phyloP scores from a whole-genome alignment of 164 flowering plant species.

The Akebia trifoliata region DNA sequence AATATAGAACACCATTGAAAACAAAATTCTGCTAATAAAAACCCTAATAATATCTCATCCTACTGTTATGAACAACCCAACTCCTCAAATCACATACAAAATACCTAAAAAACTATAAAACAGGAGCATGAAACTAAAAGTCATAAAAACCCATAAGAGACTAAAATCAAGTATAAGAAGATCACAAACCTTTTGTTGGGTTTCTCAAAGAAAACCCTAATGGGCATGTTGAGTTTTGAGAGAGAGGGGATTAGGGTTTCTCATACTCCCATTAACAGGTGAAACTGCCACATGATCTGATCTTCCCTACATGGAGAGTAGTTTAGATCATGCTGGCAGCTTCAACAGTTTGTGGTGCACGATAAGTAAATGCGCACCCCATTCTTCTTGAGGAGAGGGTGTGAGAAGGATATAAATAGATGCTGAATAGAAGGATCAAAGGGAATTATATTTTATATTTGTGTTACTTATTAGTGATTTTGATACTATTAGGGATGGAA shows the following conservation, averaged over 20 bases:
- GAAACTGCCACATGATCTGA: constrained; percentile 81
- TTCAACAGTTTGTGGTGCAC: constrained; percentile 57
- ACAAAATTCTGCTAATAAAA: constrained; percentile 14
- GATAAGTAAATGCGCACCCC: constrained; percentile 1
- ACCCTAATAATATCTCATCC: constrained; percentile 12
- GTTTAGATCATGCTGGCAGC: constrained; percentile 95
- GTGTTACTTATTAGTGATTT: constrained; percentile 10
- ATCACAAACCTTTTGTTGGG: constrained; percentile 20
- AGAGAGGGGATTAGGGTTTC: constrained; percentile 6
- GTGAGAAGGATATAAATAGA: constrained; percentile 29
- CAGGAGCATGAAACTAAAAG: not conserved
- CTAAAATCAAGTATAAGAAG: constrained; percentile 8
- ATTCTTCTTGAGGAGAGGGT: too few species aligned
- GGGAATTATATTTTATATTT: constrained; percentile 3
- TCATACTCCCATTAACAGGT: constrained; percentile 48
- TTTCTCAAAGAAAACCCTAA: constrained; percentile 12
- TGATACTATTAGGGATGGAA: constrained; percentile 9
- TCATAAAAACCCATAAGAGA: not conserved
- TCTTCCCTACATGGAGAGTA: constrained; percentile 24
- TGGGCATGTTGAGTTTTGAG: not conserved
- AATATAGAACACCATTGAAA: too few species aligned
- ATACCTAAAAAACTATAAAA: not conserved
- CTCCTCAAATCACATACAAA: not conserved
- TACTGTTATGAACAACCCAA: too few species aligned
- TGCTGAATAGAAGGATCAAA: not conserved